Conservation (phyloP, 192 early-diverging fungal genomes). For the Coemansia sp. region DNA sequence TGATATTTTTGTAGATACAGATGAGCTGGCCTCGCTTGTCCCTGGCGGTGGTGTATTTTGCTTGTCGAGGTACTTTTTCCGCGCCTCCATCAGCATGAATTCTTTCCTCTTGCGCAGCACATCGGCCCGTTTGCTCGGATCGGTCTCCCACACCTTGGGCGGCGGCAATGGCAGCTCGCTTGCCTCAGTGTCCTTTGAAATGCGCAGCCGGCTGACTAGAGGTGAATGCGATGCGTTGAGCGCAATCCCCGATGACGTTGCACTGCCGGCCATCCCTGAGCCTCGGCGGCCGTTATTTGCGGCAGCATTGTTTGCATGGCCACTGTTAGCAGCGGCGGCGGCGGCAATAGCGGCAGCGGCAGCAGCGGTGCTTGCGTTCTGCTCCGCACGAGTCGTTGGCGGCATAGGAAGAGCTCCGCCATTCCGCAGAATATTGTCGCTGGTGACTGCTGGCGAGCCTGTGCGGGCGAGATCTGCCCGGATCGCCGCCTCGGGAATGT, state of each 20-base stretch:
- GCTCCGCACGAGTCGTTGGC: constrained; percentile 26
- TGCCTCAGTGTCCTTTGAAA: constrained; percentile 22
- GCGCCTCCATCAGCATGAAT: constrained; percentile 52
- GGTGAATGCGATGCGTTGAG: constrained; percentile 45
- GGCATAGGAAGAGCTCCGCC: constrained; percentile 49
- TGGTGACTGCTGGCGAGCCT: constrained; percentile 79
- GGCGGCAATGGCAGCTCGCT: constrained; percentile 28
- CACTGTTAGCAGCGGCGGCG: not conserved
- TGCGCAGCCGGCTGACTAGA: constrained; percentile 34
- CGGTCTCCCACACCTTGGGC: constrained; percentile 48
- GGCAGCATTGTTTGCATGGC: not conserved
- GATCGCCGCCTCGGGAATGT: constrained; percentile 74
- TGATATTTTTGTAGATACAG: not conserved
- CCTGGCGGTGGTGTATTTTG: constrained; percentile 1
- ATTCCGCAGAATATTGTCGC: constrained; percentile 76
- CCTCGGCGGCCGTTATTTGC: constrained; percentile 5
- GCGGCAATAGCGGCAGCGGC: not conserved
- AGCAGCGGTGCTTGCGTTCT: constrained; percentile 4
- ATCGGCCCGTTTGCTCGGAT: constrained; percentile 34
- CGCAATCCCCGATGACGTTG: constrained; percentile 24
- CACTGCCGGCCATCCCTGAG: not conserved
- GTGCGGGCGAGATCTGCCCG: constrained; percentile 74
- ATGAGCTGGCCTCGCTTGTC: not conserved
- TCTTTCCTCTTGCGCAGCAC: constrained; percentile 47
- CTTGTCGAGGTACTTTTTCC: constrained; percentile 45